Conservation (phyloP, 768 basidiomycete genomes). For the Phaffia australis region DNA sequence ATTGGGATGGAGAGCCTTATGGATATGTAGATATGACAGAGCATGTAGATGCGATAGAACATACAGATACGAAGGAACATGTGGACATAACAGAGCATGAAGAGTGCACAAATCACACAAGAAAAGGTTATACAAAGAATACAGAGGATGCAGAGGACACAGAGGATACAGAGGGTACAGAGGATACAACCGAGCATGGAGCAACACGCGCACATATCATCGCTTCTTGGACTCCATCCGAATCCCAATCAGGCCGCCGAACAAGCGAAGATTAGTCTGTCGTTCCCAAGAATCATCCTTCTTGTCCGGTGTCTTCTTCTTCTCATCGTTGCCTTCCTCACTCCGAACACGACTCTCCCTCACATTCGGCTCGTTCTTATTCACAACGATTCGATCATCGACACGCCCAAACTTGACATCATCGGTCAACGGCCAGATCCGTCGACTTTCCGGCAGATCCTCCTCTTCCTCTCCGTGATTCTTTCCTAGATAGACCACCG, state of each 20-base stretch:
- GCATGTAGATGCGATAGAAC: no score
- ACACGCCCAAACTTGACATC: neutral
- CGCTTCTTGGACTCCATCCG: slow-evolving; percentile 31
- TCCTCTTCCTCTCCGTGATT: neutral
- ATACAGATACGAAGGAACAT: no score
- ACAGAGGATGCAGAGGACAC: no score
- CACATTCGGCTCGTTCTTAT: neutral
- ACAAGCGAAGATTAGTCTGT: slow-evolving; percentile 31
- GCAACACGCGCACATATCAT: neutral
- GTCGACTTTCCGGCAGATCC: neutral
- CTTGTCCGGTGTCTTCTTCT: neutral
- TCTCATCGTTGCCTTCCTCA: neutral
- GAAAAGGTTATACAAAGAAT: no score
- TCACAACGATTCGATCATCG: neutral
- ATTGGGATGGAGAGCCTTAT: no score
- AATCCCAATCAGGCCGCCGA: slow-evolving; percentile 31
- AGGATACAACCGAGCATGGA: no score
- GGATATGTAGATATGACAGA: no score
- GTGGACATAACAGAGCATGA: no score
- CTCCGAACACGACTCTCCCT: neutral
- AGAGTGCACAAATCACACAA: no score
- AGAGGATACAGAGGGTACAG: no score
- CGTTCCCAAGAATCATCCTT: slow-evolving; percentile 29
- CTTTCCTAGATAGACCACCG: slow-evolving; percentile 3
- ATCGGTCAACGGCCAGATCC: slow-evolving; percentile 6